These are phyloP conservation scores for Cyphellophora europaea DNA, from an alignment of 2,329 filamentous ascomycete species.

Conservation along the genomic window DNA sequence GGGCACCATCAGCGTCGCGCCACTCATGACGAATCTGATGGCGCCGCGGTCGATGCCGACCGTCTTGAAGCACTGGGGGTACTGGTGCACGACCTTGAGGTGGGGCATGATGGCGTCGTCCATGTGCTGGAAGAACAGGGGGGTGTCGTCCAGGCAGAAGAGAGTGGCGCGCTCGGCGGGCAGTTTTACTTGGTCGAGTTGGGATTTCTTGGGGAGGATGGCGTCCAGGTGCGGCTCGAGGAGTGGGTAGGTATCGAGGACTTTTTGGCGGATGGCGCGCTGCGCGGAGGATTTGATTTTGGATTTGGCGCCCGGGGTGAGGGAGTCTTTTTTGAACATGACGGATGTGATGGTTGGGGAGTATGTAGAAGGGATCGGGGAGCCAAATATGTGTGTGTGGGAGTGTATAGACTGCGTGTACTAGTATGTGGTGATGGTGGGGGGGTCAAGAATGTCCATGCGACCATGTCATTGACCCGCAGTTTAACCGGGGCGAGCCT, in stretches of 20 bases:
- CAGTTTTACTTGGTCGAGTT: slow-evolving; percentile 84
- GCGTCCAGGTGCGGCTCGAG: slow-evolving; percentile 85
- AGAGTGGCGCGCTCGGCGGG: slow-evolving; percentile 84
- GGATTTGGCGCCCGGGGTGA: slow-evolving; percentile 70
- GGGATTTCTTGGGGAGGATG: slow-evolving; percentile 88
- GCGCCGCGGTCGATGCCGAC: slow-evolving; percentile 90
- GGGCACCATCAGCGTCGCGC: slow-evolving; percentile 92
- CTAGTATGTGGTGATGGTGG: no score
- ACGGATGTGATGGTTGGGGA: no score
- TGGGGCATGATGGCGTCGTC: slow-evolving; percentile 74
- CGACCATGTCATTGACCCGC: no score
- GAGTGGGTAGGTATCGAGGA: slow-evolving; percentile 76
- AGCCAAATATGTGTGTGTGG: no score
- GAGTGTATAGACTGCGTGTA: no score
- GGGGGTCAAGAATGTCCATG: no score
- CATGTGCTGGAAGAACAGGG: slow-evolving; percentile 86
- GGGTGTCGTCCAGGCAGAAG: slow-evolving; percentile 65
- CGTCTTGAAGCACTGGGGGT: slow-evolving; percentile 72
- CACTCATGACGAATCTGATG: slow-evolving; percentile 89
- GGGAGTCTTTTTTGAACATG: slow-evolving; percentile 25
- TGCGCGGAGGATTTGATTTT: slow-evolving; percentile 97
- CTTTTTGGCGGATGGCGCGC: slow-evolving; percentile 71
- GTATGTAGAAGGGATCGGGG: no score
- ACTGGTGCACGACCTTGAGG: slow-evolving; percentile 79
- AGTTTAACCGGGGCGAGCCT: no score